Base-by-base conservation (phyloP, 768 basidiomycete species). In the Lactarius psammicola region DNA sequence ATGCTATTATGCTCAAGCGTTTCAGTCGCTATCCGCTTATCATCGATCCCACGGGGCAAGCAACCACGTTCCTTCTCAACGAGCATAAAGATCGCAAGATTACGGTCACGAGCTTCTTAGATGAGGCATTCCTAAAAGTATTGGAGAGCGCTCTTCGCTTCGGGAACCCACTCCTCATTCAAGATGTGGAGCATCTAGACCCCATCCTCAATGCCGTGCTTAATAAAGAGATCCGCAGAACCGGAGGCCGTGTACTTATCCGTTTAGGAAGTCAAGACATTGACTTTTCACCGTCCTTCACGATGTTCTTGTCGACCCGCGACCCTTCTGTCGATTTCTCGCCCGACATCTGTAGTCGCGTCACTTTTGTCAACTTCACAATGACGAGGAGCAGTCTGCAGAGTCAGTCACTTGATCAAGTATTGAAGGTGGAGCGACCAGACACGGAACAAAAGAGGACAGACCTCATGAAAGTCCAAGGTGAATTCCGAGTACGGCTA, bases 221-320 rank as follows among this genome's bases (percentile, higher is more conserved):
- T 69, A 99, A 99, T 82, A 93, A 88, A 72, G 97, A 99, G 77
- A 93, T 98, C 59, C 84, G 95, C 42, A 85, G 95, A 31, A 97
- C 97, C 2, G 97, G 97, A 51, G 97, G 97, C 51, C 94, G 97
- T 76, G 95, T 98, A 17, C 85, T 98, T 46, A 97, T 99, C 68
- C 92, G 97, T 42, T 81, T 98, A 26, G 96, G 97, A 4, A 98
- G 84, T 74, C 97, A 99, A 79, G 97, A 99, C 71, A 98, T 99
- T 75, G 97, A 99, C 75, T 98, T 98, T 76, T 99, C 97, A 0
- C 97, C 97, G 7, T 89, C 97, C n/a, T 99, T 99, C 82, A 97
- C 94, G 6, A 95, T 99, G 94, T 99, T 99, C 86, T 82, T 99
- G 53, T 93, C 96, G 2, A 99, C 97, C 13, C 82, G 97, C 26